phyloP scores from a whole-genome alignment of 768 basidiomycete genomes.

The Glaciozyma antarctica region DNA sequence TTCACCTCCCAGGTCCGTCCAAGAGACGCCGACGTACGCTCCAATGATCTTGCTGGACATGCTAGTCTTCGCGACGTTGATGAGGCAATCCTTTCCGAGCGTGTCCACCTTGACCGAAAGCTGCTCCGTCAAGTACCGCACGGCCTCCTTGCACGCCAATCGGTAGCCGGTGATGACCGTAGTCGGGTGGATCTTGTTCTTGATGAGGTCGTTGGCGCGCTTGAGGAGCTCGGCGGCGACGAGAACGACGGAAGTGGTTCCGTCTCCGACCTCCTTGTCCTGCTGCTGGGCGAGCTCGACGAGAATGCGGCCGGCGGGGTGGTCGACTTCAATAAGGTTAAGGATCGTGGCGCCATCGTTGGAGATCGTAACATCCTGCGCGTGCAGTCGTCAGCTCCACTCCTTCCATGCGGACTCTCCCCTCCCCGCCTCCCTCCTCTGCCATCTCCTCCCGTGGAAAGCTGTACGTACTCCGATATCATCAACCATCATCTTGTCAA shows the following conservation, averaged over 20 bases:
- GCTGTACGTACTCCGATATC: constrained; percentile 70
- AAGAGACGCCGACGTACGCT: constrained; percentile 48
- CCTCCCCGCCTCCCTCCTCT: background rate
- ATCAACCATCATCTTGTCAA: constrained; percentile 74
- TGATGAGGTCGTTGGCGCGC: constrained; percentile 93
- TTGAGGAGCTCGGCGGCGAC: constrained; percentile 93
- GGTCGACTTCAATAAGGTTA: constrained; percentile 81
- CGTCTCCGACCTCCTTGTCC: constrained; percentile 98
- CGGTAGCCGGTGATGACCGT: constrained; percentile 98
- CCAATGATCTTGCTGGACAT: constrained; percentile 99
- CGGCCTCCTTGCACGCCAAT: constrained; percentile 91
- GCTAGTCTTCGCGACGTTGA: constrained; percentile 94
- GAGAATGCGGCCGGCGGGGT: constrained; percentile 93
- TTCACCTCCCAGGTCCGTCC: background rate
- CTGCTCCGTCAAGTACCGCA: constrained; percentile 96
- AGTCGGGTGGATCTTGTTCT: constrained; percentile 96
- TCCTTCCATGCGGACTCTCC: background rate
- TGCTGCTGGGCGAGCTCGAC: constrained; percentile 92
- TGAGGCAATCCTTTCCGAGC: constrained; percentile 79
- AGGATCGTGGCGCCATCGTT: constrained; percentile 99
- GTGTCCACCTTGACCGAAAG: constrained; percentile 86
- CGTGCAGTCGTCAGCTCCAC: background rate
- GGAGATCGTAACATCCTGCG: constrained; percentile 94
- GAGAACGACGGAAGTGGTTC: constrained; percentile 96
- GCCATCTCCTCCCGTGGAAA: background rate